Evolutionary conservation across 2,329 filamentous ascomycete species (phyloP), one percentile per base, ranked within the genome.

Genomic region (Colletotrichum theobromicola): DNA sequence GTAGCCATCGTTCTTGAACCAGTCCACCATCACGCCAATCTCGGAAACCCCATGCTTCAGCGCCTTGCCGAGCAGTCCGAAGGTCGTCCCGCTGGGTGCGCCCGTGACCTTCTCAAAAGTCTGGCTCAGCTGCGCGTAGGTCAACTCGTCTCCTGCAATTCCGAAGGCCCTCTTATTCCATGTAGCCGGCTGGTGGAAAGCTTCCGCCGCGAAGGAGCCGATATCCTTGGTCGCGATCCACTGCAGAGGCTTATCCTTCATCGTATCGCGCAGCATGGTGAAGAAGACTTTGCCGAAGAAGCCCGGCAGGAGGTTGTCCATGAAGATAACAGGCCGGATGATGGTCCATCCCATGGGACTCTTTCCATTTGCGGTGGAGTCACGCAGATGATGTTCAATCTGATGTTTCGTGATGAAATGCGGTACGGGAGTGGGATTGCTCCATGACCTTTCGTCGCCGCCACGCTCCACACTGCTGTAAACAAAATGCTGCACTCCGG

Each of bases 401-500:
- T 86, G 80, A 76, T 88, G 85, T 79, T 93, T 93, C 75, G 80
- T 83, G 37, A 85, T 84, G 79, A 93, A 93, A 80, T 93, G 90
- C 1, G 89, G 87, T 57, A 92, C 84, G 2, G 90, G 92, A 12
- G 55, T 58, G 0, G 87, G 84, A 74, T 87, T 86, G 10, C 85
- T 85, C 67, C 86, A 84, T 65, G 86, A 87, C 42, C 64, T 69
- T 15, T 85, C 84, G 5, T 81, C 80, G 78, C 90, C 89, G 30
- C 90, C 90, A 53, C 91, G 89, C 71, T 93, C 91, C 13, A 91
- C 89, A 37, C 87, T 89, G 4, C 86, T 88, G 81, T 91, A 92
- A 61, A 93, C 86, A 76, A 93, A 91, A 77, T 90, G 87, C 66
- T 86, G 83, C 37, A 91, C 88, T 9, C 85, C 84, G 37, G 89